Evolutionary conservation across 1,139 yeast genomes (phyloP), one percentile per base, ranked within the genome.

Genomic region (Sugiyamaella castrensis): DNA sequence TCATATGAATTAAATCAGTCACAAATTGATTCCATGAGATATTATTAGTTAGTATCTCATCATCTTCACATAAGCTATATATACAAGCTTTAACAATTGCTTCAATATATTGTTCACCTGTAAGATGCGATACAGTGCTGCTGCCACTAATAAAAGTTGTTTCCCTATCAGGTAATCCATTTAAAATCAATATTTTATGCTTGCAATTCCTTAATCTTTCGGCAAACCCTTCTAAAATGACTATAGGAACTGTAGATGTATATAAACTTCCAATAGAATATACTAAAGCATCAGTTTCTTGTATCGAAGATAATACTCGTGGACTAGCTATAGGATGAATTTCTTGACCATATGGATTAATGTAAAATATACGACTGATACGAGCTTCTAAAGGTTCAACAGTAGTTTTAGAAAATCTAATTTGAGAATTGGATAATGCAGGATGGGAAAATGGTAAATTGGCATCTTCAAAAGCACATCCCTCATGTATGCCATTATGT

Each of bases 291-390:
- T 82, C 78, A 2, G 66, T 50, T 9, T 71, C 63, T 16, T 75
- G 64, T 2, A 88, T 65, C 19, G 79, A 73, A 0, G 78, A 66
- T 1, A 80, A 65, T 0, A 84, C 92, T 51, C 87, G 72, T 6
- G 80, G 69, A 57, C 84, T 84, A 1, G 94, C 92, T 26, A 74
- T 68, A 2, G 97, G 96, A 56, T 83, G 79, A 31, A 87, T 85
- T 61, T 88, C 96, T 61, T 86, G 88, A 0, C 96, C 96, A 60
- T 86, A 87, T 0, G 95, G 94, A 30, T 91, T 86, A 43, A 89
- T 84, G 62, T 91, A 91, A 59, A 82, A 83, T 7, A 89, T 78
- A 28, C 92, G 70, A 35, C 77, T 73, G 11, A 89, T 82, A 0
- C 95, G 94, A 0, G 95, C 79, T n/a, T 81, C 73, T 24, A 89